phyloP scores from a whole-genome alignment of 768 basidiomycete genomes.

The Boletales sp. region DNA sequence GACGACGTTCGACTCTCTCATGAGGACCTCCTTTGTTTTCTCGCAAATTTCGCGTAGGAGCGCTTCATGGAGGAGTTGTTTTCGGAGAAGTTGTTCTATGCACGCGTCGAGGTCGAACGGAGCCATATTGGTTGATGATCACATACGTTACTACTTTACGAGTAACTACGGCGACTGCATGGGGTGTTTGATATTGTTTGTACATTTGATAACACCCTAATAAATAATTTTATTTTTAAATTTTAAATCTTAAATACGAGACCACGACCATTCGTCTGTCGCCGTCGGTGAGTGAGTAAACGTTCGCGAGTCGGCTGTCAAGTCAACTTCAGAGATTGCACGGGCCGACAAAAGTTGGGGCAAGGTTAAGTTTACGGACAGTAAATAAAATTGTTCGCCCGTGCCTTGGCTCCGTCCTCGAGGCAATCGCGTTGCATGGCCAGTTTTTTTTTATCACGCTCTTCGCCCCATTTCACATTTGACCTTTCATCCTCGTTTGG shows the following conservation, averaged over 20 bases:
- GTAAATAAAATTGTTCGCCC: slow-evolving; percentile 23
- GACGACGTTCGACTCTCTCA: slow-evolving; percentile 98
- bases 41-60: slow-evolving; percentile 98
- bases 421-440: slow-evolving; percentile 31
- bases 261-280: slow-evolving; percentile 1
- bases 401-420: slow-evolving; percentile 33
- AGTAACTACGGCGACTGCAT: slow-evolving; percentile 3
- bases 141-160: neutral
- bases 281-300: too few species aligned
- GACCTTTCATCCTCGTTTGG: slow-evolving; percentile 14
- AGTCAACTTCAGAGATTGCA: too few species aligned
- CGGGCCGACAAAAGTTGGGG: slow-evolving; percentile 4
- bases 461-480: slow-evolving; percentile 8
- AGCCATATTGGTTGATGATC: slow-evolving; percentile 22
- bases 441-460: slow-evolving; percentile 16
- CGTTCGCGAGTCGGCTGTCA: too few species aligned
- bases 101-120: slow-evolving; percentile 97
- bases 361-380: slow-evolving; percentile 33
- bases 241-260: slow-evolving; percentile 4
- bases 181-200: slow-evolving; percentile 22
- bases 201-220: neutral
- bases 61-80: slow-evolving; percentile 93
- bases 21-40: slow-evolving; percentile 98
- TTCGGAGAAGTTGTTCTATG: slow-evolving; percentile 83
- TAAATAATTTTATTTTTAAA: slow-evolving; percentile 12